Evolutionary conservation across 345 rosid species (phyloP).

Genomic region (Melaleuca alternifolia): DNA sequence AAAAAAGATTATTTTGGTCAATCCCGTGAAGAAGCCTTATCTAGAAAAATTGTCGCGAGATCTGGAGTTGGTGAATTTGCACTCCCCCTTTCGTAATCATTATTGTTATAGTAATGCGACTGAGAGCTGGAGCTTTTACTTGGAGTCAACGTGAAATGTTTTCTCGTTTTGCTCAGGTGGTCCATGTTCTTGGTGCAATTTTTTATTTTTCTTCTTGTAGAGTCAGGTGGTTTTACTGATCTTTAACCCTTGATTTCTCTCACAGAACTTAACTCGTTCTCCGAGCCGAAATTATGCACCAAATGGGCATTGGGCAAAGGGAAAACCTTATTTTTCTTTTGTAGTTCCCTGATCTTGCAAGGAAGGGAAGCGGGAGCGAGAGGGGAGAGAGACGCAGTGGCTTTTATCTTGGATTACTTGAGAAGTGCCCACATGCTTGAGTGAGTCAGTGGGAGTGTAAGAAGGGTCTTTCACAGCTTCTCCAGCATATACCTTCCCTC

Average conservation of each 20-base stretch:
- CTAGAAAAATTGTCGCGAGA: neutral
- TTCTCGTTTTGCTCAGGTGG: neutral
- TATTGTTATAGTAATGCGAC: neutral
- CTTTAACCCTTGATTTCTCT: neutral
- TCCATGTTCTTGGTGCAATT: no score
- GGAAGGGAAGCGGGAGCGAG: neutral
- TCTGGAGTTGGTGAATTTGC: neutral
- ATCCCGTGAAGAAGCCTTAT: neutral
- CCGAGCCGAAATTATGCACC: neutral
- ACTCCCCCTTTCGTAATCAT: neutral
- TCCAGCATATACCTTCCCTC: conserved; percentile 1
- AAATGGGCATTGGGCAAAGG: neutral
- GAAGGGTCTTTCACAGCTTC: neutral
- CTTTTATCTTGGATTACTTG: neutral
- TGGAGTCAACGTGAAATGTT: neutral
- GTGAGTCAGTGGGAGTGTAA: neutral
- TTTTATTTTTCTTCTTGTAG: no score
- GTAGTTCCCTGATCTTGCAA: neutral
- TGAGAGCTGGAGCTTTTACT: neutral
- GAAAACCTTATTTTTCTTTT: neutral
- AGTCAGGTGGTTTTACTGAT: neutral
- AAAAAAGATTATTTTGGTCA: neutral
- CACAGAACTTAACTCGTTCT: neutral
- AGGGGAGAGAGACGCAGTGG: neutral
- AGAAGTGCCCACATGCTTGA: neutral